Base-by-base conservation (phyloP, 495 filamentous ascomycete species). In the Lepidopterella palustris region DNA sequence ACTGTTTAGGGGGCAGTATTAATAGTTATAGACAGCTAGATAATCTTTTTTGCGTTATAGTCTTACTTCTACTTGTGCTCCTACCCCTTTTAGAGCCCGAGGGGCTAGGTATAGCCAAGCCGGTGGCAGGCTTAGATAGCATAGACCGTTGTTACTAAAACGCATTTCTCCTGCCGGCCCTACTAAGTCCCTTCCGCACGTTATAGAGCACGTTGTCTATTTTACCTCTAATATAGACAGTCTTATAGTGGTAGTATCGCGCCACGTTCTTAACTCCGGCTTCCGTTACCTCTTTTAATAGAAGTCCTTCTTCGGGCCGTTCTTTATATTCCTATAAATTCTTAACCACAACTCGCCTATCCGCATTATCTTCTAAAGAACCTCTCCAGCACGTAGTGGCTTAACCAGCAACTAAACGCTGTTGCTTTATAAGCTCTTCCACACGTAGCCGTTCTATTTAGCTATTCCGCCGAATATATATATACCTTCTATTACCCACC, bases 161-260 rank as follows among this genome's bases (percentile, higher is more conserved):
- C 48, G 59, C 53, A 51, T 65, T 62, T 35, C 59, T 39, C 23
- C 63, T 53, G 40, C 20, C 59, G n/a, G 51, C 39, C 15, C 58
- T 27, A 56, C 42, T 50, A 23, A 69, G 58, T 27, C 70, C 70
- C 57, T 58, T 69, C 60, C 63, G 65, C 31, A 73, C 63, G 49
- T 71, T 69, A 18, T 45, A 29, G 6, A 62, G 47, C 25, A 67
- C 67, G 61, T 73, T 59, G 60, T 75, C 66, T 35, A 65, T 54
- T 28, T 65, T 62, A 18, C 64, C 61, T 50, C 60, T 15, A 29
- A 66, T 55, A 13, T 53, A 53, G 13, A 73, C 68, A 5, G 65
- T 73, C 62, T 68, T 57, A 56, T 74, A 60, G 56, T 73, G 50
- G 56, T 73, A 74, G 54, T 76, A 74, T 45, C 68, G 62, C 4